Evolutionary conservation across 164 flowering plant species (phyloP), one percentile per base, ranked within the genome.

Genomic region (Sedum album): DNA sequence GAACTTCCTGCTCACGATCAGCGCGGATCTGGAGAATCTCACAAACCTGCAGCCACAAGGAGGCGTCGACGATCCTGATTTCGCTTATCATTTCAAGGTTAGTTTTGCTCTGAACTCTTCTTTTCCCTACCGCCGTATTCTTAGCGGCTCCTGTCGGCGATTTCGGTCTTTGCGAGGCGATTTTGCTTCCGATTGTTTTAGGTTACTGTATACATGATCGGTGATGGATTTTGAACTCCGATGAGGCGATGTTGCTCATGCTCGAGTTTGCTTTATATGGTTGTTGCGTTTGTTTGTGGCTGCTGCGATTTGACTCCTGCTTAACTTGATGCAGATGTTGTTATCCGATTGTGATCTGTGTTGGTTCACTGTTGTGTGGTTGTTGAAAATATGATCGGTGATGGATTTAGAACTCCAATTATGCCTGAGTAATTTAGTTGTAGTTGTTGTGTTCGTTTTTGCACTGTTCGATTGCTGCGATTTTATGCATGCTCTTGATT

Each of bases 61-160:
- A 21, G 98, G 98, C 72, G 82, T 85, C 72, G 92, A 79, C 48
- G 48, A 44, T 44, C 48, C 48, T 44, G 48, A 44, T 71, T 88
- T 88, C 82, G 28, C 83, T 49, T 93, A 79, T 79, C 75, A 76
- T 81, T 82, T 90, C 84, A 93, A 88, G 92, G 98, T 91, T 36
- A 23, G n/a, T 18, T 41, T 62, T 66, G 36, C 35, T 67, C 46
- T n/a, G n/a, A 42, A 17, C 57, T 39, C 21, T 57, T 33, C 13
- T 38, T 35, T 64, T 38, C 15, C n/a, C 66, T 64, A 3, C 44
- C n/a, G 11, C 23, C 23, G 39, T 21, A 17, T 31, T 62, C 31
- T 6, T 5, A 31, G 10, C 23, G 6, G 7, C 14, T 35, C 28
- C 35, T 18, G 28, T 25, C 18, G 25, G 33, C n/a, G 18, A 23